These are phyloP conservation scores for Fraxinus platypoda DNA, from an alignment of 305 asterid genomes.

Conservation along the genomic window DNA sequence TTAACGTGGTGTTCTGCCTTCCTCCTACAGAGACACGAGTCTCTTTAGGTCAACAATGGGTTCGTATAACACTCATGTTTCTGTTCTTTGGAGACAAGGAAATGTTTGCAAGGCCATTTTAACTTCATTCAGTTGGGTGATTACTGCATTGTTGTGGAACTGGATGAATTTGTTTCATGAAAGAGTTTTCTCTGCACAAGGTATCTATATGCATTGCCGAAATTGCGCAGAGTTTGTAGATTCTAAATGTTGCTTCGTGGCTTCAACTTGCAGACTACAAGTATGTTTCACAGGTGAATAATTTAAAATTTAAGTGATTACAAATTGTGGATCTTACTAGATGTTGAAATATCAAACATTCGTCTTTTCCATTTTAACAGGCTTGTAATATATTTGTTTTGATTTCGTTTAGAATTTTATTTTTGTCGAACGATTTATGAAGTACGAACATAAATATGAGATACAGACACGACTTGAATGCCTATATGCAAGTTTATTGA, in stretches of 20 bases:
- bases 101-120: neutral
- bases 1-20: neutral
- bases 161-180: neutral
- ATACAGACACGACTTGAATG: too few species aligned
- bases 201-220: neutral
- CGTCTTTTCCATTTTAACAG: neutral
- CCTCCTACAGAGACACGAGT: neutral
- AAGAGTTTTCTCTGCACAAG: neutral
- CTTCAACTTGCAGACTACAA: neutral
- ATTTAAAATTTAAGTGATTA: neutral
- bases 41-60: neutral
- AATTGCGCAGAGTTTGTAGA: neutral
- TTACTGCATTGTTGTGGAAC: neutral
- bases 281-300: neutral
- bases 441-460: too few species aligned
- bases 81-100: too few species aligned
- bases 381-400: too few species aligned
- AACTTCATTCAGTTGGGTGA: neutral
- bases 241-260: neutral
- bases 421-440: too few species aligned
- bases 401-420: too few species aligned
- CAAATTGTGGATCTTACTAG: too few species aligned
- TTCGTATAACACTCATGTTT: neutral
- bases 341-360: too few species aligned
- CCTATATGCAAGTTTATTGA: too few species aligned